A percentile compares a stretch with the other conserved stretches of the same genome.
phyloP scores from a whole-genome alignment of 2,329 filamentous ascomycete species.

The Gnomoniopsis smithogilvyi region DNA sequence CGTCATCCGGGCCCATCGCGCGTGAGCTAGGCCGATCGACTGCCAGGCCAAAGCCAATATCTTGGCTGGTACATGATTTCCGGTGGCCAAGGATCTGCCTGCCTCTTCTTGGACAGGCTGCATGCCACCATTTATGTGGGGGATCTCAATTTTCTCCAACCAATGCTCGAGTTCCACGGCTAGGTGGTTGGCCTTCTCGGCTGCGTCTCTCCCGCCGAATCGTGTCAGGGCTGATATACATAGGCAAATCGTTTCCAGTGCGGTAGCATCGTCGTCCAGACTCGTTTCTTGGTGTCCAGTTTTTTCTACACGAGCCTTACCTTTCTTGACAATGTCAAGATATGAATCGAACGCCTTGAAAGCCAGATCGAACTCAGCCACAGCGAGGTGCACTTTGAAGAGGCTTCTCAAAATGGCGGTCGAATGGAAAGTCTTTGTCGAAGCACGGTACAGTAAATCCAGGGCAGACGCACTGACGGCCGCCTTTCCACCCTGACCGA shows the following conservation, averaged over 20 bases:
- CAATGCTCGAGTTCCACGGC: conserved; percentile 70
- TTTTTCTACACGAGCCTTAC: conserved; percentile 80
- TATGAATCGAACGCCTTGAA: conserved; percentile 92
- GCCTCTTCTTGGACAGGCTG: conserved; percentile 20
- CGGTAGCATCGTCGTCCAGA: conserved; percentile 74
- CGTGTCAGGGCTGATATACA: conserved; percentile 78
- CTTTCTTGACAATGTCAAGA: conserved; percentile 79
- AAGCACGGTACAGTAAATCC: conserved; percentile 84
- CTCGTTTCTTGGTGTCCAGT: conserved; percentile 66
- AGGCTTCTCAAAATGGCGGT: conserved; percentile 82
- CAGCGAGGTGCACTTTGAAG: conserved; percentile 80
- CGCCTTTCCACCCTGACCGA: conserved; percentile 78
- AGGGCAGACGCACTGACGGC: conserved; percentile 73
- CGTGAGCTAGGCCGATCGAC: conserved; percentile 80
- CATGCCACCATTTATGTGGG: conserved; percentile 23
- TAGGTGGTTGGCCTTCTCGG: conserved; percentile 74
- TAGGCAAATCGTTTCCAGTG: conserved; percentile 75
- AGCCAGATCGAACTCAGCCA: conserved; percentile 89
- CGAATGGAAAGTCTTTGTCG: conserved; percentile 93
- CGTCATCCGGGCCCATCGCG: conserved; percentile 82
- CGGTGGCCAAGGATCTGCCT: conserved; percentile 18
- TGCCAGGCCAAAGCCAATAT: conserved; percentile 73
- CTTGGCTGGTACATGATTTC: conserved; percentile 48
- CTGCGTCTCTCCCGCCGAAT: conserved; percentile 71
- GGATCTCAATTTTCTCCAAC: conserved; percentile 57